Conservation (phyloP, 2,329 filamentous ascomycete genomes). For the Neodidymelliopsis sp. region DNA sequence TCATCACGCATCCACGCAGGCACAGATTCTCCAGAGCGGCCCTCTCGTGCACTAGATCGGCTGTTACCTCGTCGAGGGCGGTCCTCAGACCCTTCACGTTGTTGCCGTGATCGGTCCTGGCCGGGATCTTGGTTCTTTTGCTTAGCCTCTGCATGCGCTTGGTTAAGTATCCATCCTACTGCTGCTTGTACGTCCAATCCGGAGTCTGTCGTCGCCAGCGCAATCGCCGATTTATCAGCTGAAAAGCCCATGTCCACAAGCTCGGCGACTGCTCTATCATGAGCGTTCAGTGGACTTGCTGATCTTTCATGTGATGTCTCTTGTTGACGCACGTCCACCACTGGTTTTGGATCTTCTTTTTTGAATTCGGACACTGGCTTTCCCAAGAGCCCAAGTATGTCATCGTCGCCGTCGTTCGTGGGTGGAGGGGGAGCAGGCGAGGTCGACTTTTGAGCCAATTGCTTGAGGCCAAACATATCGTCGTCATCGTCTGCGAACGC, state of each 20-base stretch:
- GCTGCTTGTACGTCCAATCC: conserved; percentile 84
- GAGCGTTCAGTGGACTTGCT: conserved; percentile 55
- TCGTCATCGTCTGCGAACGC: conserved; percentile 70
- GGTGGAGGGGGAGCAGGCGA: conserved; percentile 32
- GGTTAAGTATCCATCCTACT: conserved; percentile 87
- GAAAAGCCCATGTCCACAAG: conserved; percentile 95
- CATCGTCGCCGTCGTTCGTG: conserved; percentile 57
- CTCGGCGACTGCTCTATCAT: conserved; percentile 84
- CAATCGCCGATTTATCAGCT: conserved; percentile 79
- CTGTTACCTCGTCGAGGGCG: conserved; percentile 31
- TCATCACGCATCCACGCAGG: conserved; percentile 72
- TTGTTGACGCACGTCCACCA: conserved; percentile 6
- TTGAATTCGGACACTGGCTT: conserved; percentile 64
- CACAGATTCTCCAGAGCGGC: conserved; percentile 45
- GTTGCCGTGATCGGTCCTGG: conserved; percentile 35
- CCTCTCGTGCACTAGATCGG: conserved; percentile 41
- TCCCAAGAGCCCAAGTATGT: conserved; percentile 68
- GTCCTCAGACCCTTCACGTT: conserved; percentile 37
- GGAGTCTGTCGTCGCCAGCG: conserved; percentile 79
- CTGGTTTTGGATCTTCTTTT: conserved; percentile 29
- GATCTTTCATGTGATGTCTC: conserved; percentile 25
- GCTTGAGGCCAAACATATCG: conserved; percentile 83
- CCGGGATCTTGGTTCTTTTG: conserved; percentile 64
- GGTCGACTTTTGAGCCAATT: conserved; percentile 60
- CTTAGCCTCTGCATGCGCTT: conserved; percentile 84